Base-by-base conservation (phyloP, 192 early-diverging fungal genomes). In the Coemansia sp. region DNA sequence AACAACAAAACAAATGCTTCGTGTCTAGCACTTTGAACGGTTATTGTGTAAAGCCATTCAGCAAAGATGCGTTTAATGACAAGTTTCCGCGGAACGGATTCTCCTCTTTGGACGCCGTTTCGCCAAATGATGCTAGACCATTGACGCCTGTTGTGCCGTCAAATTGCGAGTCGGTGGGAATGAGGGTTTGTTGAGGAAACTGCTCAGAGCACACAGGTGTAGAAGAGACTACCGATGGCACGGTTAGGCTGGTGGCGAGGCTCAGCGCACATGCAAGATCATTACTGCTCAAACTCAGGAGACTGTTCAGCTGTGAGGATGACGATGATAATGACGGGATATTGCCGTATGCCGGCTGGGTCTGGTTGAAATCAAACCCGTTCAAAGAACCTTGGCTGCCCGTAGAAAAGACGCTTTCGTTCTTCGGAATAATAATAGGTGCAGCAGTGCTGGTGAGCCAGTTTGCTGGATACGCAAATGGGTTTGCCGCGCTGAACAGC, bases 31-130 rank as follows among this genome's bases (percentile, higher is more conserved):
- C 36, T 36, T 38, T 14, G 12, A 21, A 9, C n/a, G 18, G 34
- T 34, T 59, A 59, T 38, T 59, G 57, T 36, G 57, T n/a, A 59
- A 15, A 59, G 57, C 34, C 35, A 14, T 59, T 18, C 34, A 59
- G 35, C 1, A 59, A n/a, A 34, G 57, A 59, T 20, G 57, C 5
- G 35, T 15, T 38, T 38, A 38, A 59, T 59, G 34, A 2, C 5
- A 38, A 33, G 35, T 38, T 59, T 14, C 35, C 35, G 24, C 15
- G 9, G n/a, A 59, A 38, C 9, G 57, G 18, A 11, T n/a, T 36
- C 8, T 59, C 35, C 24, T 59, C 57, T 59, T 59, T 34, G 35
- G 35, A n/a, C 35, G 36, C 34, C 18, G n/a, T 21, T 2, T 38
- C 35, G 57, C 35, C 10, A 18, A 12, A 38, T 21, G 18, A 20